Base-by-base conservation (phyloP, 805 yeast species). In the Yarrowia yakushimensis region DNA sequence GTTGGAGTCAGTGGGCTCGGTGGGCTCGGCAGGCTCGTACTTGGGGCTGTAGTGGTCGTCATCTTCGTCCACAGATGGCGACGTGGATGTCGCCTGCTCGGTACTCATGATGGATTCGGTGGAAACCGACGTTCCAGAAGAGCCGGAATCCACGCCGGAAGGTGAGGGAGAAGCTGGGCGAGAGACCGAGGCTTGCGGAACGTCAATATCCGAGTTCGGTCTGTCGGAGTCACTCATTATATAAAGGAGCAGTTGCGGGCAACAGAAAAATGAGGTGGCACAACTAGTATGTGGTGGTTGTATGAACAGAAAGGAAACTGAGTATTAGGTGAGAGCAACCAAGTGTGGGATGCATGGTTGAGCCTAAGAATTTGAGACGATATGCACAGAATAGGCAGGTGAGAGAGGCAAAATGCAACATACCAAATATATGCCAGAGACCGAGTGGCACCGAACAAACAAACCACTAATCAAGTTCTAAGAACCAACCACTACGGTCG, bases 21-120 rank as follows among this genome's bases (percentile, higher is more conserved):
- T n/a, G n/a, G n/a, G n/a, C n/a, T n/a, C n/a, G n/a, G n/a, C n/a
- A n/a, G n/a, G n/a, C n/a, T 52, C 59, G 33, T 52, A 52, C 43
- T 52, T 52, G 31, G 59, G 59, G 43, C 59, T 52, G 59, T 52
- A 52, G 59, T 52, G 59, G 59, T 52, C 59, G 25, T 52, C 59
- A 9, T 52, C 64, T 39, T 63, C 61, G 31, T 64, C 62, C 25
- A 45, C 18, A 17, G 62, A 34, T 18, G 27, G 63, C 57, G 52
- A 43, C 4, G 28, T 30, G 18, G 52, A 45, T 37, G 60, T 33
- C 7, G 18, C 27, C 12, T 45, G 28, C 65, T 41, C 15, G 6
- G 25, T 33, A 22, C 59, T 52, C 59, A 52, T 52, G 22, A 52
- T 22, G 23, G 59, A 52, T 3, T 52, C 59, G 7, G 59, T 36